These are phyloP conservation scores for Auricularia sp. DNA, from an alignment of 768 basidiomycete genomes.

Conservation along the genomic window DNA sequence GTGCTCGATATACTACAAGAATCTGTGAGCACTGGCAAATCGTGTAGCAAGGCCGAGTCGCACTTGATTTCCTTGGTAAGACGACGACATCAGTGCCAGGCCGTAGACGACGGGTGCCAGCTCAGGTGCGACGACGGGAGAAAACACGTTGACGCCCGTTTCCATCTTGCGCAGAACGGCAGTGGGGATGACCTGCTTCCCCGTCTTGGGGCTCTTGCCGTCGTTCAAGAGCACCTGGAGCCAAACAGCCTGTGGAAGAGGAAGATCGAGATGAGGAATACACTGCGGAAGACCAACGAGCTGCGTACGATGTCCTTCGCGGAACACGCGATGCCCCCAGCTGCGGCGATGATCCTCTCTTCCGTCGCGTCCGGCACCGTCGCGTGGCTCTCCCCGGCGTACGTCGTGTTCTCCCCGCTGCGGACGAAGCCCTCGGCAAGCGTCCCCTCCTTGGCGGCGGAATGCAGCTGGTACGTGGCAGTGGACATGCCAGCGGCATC, in stretches of 20 bases:
- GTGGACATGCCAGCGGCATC: neutral
- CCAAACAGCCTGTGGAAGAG: neutral
- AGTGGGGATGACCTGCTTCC: neutral
- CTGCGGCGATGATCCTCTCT: neutral
- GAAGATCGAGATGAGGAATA: neutral
- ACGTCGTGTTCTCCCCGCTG: neutral
- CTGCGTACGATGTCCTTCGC: neutral
- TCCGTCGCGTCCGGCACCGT: too few relatives aligned
- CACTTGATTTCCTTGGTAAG: neutral
- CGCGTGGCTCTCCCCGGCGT: neutral
- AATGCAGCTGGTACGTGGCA: neutral
- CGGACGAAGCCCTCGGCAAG: neutral
- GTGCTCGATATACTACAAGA: neutral
- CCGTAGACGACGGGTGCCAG: neutral
- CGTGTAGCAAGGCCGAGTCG: neutral
- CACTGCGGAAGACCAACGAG: neutral
- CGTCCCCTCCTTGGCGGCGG: neutral
- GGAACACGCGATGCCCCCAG: neutral
- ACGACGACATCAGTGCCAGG: neutral
- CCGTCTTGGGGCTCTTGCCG: neutral
- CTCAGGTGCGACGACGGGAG: neutral
- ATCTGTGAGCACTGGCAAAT: neutral
- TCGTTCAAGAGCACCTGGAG: conserved; percentile 1
- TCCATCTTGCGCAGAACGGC: neutral
- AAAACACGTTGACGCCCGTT: neutral